phyloP scores from a whole-genome alignment of 139 green algal genomes.

The Microglena sp. region DNA sequence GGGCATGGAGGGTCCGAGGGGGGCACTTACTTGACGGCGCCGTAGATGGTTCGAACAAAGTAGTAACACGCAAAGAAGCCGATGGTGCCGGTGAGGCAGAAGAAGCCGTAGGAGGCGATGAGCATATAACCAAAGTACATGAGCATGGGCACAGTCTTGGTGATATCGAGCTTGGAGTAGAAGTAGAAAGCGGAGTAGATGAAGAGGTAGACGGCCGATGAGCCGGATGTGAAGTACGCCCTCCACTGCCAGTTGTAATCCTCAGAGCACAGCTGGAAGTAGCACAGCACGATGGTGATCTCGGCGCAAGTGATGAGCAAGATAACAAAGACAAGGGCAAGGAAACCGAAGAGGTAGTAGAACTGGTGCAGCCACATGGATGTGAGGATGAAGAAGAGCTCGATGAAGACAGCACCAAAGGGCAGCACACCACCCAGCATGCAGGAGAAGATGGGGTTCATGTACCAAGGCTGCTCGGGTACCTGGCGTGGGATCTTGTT shows the following conservation, averaged over 20 bases:
- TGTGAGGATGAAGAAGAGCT: constrained; percentile 99
- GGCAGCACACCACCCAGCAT: constrained; percentile 93
- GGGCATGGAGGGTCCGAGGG: too few species aligned
- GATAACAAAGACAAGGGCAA: constrained; percentile 94
- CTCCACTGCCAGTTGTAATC: constrained; percentile 97
- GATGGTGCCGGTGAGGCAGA: constrained; percentile 81
- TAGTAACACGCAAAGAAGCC: constrained; percentile 88
- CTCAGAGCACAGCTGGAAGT: constrained; percentile 88
- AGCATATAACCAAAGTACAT: constrained; percentile 93
- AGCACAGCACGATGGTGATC: constrained; percentile 98
- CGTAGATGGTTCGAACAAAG: constrained; percentile 61
- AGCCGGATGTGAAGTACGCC: constrained; percentile 85
- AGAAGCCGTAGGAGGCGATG: constrained; percentile 80
- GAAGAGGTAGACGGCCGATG: constrained; percentile 91
- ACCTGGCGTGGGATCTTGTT: constrained; percentile 99
- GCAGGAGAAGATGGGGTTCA: constrained; percentile 82
- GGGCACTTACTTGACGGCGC: constrained; percentile 1
- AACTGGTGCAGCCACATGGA: constrained; percentile 91
- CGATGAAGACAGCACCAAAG: constrained; percentile 99
- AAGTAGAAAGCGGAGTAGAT: constrained; percentile 95
- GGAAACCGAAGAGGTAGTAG: constrained; percentile 83
- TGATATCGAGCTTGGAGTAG: constrained; percentile 95
- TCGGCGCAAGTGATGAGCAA: constrained; percentile 94
- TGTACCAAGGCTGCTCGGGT: constrained; percentile 95
- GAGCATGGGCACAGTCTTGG: constrained; percentile 66